Evolutionary conservation across 768 basidiomycete genomes (phyloP).

Genomic region (Mycena pura): DNA sequence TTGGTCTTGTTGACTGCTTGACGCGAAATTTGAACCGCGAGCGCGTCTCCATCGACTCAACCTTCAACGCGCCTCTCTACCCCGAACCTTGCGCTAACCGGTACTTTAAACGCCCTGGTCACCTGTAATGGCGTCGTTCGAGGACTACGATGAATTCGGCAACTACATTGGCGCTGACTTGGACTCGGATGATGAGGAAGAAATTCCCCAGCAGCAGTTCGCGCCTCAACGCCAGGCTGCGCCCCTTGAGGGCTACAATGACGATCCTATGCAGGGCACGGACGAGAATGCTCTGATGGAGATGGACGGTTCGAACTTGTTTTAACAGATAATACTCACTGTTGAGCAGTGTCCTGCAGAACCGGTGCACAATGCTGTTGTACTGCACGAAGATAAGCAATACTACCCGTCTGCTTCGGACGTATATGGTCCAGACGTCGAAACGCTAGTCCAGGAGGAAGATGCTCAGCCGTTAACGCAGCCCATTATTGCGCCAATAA

Average conservation of each 20-base stretch:
- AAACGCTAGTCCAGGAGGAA: constrained; percentile 97
- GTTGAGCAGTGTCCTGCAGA: constrained; percentile 49
- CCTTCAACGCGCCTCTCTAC: constrained; percentile 53
- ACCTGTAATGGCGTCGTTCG: constrained; percentile 63
- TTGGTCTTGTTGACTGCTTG: constrained; percentile 49
- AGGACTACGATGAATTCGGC: constrained; percentile 51
- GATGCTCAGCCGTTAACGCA: constrained; percentile 95
- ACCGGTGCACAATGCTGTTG: constrained; percentile 79
- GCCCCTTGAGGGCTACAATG: constrained; percentile 85
- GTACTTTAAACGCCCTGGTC: neutral
- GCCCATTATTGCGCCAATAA: constrained; percentile 94
- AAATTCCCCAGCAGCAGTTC: constrained; percentile 59
- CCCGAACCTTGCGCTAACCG: neutral
- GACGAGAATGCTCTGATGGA: constrained; percentile 81
- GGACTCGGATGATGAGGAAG: constrained; percentile 85
- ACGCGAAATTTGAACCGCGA: constrained; percentile 96
- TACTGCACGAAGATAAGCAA: constrained; percentile 97
- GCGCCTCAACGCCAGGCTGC: constrained; percentile 47
- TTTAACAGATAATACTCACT: constrained; percentile 22
- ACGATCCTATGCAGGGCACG: constrained; percentile 62
- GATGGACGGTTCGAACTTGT: constrained; percentile 68
- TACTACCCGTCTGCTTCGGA: constrained; percentile 95
- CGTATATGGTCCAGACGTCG: constrained; percentile 92
- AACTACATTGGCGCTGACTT: constrained; percentile 88
- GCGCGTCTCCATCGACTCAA: constrained; percentile 82